These are phyloP conservation scores for Protostelium mycophagum DNA, from an alignment of 78 protist genomes.

Conservation along the genomic window DNA sequence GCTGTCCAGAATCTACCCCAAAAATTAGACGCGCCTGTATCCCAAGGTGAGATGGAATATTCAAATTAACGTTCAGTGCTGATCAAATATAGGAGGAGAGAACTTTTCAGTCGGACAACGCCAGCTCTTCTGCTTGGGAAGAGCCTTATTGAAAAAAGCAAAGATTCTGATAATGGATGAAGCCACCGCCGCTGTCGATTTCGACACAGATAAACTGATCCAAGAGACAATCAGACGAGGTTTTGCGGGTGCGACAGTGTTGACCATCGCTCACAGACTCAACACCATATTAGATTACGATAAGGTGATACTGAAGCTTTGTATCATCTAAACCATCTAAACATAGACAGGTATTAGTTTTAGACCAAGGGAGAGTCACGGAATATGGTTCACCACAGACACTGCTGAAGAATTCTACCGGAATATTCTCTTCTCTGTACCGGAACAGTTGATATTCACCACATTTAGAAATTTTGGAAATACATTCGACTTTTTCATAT, in stretches of 20 bases:
- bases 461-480: too few relatives aligned
- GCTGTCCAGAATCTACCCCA: not conserved
- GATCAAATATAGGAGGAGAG: slow-evolving; percentile 56
- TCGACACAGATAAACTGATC: slow-evolving; percentile 39
- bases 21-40: slow-evolving; percentile 7
- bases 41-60: not conserved
- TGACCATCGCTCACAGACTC: slow-evolving; percentile 60
- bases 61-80: too few relatives aligned
- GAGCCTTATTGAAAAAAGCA: slow-evolving; percentile 61
- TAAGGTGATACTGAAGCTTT: not conserved
- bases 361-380: slow-evolving; percentile 46
- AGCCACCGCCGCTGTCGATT: slow-evolving; percentile 85
- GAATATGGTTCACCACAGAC: slow-evolving; percentile 46
- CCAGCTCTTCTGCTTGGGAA: slow-evolving; percentile 89
- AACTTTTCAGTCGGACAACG: slow-evolving; percentile 82
- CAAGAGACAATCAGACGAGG: slow-evolving; percentile 61
- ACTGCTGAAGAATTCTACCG: not conserved
- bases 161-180: slow-evolving; percentile 83
- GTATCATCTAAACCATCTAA: too few relatives aligned
- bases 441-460: not conserved
- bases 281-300: not conserved
- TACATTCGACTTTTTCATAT: too few relatives aligned
- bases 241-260: slow-evolving; percentile 68
- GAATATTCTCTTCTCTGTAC: slow-evolving; percentile 14
- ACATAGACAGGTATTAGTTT: slow-evolving; percentile 57